These are phyloP conservation scores for Saccharomyces eubayanus DNA, from an alignment of 805 yeast genomes.

Conservation along the genomic window DNA sequence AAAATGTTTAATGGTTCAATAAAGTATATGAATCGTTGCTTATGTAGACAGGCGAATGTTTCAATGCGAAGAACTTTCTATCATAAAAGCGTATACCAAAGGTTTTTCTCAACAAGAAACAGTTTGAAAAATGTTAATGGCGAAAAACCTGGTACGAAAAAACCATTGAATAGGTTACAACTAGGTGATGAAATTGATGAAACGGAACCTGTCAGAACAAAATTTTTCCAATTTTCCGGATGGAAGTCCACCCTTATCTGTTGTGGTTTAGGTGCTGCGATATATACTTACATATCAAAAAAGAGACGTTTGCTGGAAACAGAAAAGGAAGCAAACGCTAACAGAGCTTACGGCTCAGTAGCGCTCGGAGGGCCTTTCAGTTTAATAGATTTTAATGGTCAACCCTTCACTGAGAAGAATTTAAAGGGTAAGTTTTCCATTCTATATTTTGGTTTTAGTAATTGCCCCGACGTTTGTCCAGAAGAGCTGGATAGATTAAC, in stretches of 20 bases:
- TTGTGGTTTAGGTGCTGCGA: constrained; percentile 54
- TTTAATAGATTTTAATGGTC: constrained; percentile 60
- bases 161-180: constrained; percentile 72
- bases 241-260: constrained; percentile 73
- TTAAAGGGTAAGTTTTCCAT: constrained; percentile 71
- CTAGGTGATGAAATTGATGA: constrained; percentile 44
- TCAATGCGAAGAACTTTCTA: neutral
- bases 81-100: neutral
- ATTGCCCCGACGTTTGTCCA: constrained; percentile 97
- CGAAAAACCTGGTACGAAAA: constrained; percentile 20
- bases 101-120: neutral
- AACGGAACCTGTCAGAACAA: neutral
- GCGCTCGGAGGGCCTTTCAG: constrained; percentile 72
- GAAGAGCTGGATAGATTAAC: constrained; percentile 92
- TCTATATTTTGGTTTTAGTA: constrained; percentile 88
- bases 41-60: neutral
- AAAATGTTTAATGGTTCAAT: neutral
- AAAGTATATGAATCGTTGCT: neutral
- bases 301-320: constrained; percentile 69
- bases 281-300: constrained; percentile 57
- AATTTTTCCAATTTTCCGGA: constrained; percentile 45
- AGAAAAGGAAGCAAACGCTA: constrained; percentile 75
- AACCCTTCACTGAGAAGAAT: constrained; percentile 66
- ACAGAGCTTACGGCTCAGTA: constrained; percentile 84
- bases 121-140: neutral